Base-by-base conservation (phyloP, 495 filamentous ascomycete genomes). In the Sporormia fimetaria region DNA sequence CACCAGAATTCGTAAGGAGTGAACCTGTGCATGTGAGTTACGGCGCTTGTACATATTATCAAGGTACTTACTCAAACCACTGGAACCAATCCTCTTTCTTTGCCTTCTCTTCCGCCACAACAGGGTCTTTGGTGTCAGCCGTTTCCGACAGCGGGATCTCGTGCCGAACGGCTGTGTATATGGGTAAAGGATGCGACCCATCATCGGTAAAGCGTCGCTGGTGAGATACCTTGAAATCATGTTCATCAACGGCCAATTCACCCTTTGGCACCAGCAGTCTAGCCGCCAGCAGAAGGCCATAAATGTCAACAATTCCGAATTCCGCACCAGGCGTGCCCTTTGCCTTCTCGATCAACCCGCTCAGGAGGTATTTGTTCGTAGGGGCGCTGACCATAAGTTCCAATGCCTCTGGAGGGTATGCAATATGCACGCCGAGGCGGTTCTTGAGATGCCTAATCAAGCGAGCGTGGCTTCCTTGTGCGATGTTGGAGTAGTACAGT, bases 1-100 rank as follows among this genome's bases (percentile, higher is more conserved):
- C 85, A 94, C 60, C 86, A 95, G 51, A 98, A 78, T 61, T 98
- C 90, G 50, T 93, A 98, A 0, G 90, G 90, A 0, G 85, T 93
- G 42, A 87, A 76, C 48, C 49, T 55, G 29, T 6, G 1, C 31
- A 12, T 1, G 25, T 55, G 11, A 52, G 42, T 33, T 27, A 33
- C 14, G 21, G 18, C 29, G 2, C 9, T 35, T 22, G 7, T 7
- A n/a, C 3, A 20, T 21, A 4, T 12, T 10, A 10, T 14, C 27
- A 12, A 26, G 8, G 3, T 5, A 37, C 49, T 21, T 49, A 63
- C 49, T 98, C 90, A 50, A 94, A 96, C 90, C 90, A 98, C 53
- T 98, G 88, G 49, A 98, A 98, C 83, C 87, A 98, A 2, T 83
- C 69, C 56, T 90, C 76, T 36, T 68, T 70, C 49, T 73, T 76